Evolutionary conservation across 1,284 basidiomycete species (phyloP).

Genomic region (Ganoderma leucocontextum): DNA sequence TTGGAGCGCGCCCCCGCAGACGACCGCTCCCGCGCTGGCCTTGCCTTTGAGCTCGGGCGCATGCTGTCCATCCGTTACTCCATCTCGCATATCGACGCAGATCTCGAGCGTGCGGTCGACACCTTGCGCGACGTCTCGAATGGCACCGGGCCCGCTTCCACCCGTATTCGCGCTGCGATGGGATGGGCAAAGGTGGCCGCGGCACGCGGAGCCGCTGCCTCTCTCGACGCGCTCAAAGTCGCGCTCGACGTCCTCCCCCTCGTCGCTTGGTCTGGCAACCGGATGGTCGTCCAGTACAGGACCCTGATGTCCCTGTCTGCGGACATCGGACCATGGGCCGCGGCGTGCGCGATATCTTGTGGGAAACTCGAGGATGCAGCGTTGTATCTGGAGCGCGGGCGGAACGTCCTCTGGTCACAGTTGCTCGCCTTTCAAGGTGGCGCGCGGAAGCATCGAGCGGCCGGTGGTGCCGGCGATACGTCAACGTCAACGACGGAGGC

Average conservation of each 20-base stretch:
- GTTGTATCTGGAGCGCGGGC: no score
- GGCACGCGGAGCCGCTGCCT: no score
- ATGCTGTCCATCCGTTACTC: not conserved
- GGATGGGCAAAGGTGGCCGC: no score
- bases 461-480: no score
- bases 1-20: not conserved
- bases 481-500: no score
- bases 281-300: constrained; percentile 20
- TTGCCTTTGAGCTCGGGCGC: not conserved
- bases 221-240: no score
- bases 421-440: no score
- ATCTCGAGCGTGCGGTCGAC: not conserved
- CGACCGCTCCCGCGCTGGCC: no score
- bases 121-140: constrained; percentile 13
- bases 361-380: constrained; percentile 9
- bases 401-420: no score
- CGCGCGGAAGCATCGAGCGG: no score
- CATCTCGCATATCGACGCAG: no score
- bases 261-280: not conserved
- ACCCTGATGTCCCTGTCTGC: constrained; percentile 7
- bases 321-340: constrained; percentile 21
- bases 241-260: no score
- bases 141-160: constrained; percentile 1
- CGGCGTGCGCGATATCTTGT: constrained; percentile 19
- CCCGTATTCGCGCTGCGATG: constrained; percentile 18